These are phyloP conservation scores for Danielia reshetovae DNA, from an alignment of 805 yeast genomes.

Conservation along the genomic window DNA sequence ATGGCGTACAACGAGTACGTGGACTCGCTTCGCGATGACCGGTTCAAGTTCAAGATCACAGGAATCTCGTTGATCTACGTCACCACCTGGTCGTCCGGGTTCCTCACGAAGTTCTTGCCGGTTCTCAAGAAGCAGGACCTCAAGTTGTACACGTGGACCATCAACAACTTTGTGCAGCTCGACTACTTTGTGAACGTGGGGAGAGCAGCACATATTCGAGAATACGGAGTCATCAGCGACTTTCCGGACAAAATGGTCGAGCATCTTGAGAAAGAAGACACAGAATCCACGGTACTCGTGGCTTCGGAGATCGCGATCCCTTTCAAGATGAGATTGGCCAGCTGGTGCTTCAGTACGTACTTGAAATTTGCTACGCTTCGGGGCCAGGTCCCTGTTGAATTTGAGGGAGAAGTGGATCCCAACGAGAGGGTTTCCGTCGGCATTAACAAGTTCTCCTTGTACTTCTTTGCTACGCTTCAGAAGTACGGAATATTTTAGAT, in stretches of 20 bases:
- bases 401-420: slow-evolving; percentile 11
- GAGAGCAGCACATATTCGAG: slow-evolving; percentile 18
- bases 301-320: neutral
- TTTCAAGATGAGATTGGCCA: slow-evolving; percentile 2
- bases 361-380: slow-evolving; percentile 3
- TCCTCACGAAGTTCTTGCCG: slow-evolving; percentile 35
- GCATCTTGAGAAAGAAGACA: slow-evolving; percentile 1
- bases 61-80: slow-evolving; percentile 37
- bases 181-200: slow-evolving; percentile 30
- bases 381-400: slow-evolving; percentile 1
- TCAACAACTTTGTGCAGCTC: slow-evolving; percentile 32
- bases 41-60: slow-evolving; percentile 23
- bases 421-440: slow-evolving; percentile 4
- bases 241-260: slow-evolving; percentile 31
- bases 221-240: slow-evolving; percentile 37
- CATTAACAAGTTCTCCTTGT: slow-evolving; percentile 4
- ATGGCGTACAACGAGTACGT: slow-evolving; percentile 34
- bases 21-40: slow-evolving; percentile 16
- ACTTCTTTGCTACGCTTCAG: slow-evolving; percentile 15
- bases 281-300: neutral
- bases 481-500: slow-evolving; percentile 11
- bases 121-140: slow-evolving; percentile 27
- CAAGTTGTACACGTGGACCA: slow-evolving; percentile 38
- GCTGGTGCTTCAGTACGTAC: slow-evolving; percentile 5
- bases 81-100: slow-evolving; percentile 34